Conservation (phyloP, 169 alveolate genomes). For the Cryptosporidium andersoni region DNA sequence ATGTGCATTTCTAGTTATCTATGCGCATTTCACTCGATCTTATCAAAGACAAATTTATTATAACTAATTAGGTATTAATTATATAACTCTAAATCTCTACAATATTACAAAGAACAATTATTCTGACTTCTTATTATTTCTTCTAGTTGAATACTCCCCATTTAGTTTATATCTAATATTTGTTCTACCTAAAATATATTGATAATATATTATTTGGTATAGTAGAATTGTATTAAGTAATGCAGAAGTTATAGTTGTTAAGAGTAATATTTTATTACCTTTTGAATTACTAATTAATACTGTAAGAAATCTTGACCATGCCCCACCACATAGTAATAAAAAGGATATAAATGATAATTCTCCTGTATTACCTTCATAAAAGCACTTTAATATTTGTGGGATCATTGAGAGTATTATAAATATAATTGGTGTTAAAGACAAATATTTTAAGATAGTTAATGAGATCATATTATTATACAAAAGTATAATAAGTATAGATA, state of each 20-base stretch:
- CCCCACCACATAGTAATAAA: constrained; percentile 49
- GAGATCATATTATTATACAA: constrained; percentile 29
- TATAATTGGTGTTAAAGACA: constrained; percentile 51
- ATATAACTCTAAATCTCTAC: too few relatives aligned
- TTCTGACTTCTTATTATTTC: too few relatives aligned
- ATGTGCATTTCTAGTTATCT: too few relatives aligned
- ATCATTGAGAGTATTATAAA: constrained; percentile 61
- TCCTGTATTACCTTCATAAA: constrained; percentile 56
- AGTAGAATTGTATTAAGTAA: constrained; percentile 48
- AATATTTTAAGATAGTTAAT: constrained; percentile 17
- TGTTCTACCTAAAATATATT: neutral
- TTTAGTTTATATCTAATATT: too few relatives aligned
- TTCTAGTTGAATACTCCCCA: too few relatives aligned
- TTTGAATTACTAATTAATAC: constrained; percentile 61
- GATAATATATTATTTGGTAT: constrained; percentile 40
- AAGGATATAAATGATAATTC: constrained; percentile 67
- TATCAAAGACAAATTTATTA: too few relatives aligned
- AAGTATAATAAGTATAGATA: constrained; percentile 10
- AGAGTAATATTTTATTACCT: constrained; percentile 23
- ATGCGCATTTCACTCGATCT: too few relatives aligned
- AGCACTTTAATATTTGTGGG: constrained; percentile 63
- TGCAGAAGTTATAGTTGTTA: constrained; percentile 55
- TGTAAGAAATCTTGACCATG: constrained; percentile 66
- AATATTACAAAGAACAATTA: too few relatives aligned
- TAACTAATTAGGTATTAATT: too few relatives aligned